A percentile compares a stretch with the other conserved stretches of the same genome.
phyloP scores from a whole-genome alignment of 768 basidiomycete species.

The Kwoniella botswanensis region DNA sequence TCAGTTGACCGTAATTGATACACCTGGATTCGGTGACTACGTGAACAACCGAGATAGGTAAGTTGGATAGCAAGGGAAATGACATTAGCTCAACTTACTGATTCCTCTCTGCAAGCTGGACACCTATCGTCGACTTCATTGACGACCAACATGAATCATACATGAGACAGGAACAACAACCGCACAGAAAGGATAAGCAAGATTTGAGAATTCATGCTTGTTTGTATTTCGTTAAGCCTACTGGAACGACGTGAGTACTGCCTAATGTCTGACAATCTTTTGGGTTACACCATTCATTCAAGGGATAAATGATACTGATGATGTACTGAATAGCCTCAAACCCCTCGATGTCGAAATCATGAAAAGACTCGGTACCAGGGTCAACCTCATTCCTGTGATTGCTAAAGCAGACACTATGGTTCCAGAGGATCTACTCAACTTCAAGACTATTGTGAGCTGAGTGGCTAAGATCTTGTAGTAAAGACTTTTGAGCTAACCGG shows the following conservation, averaged over 20 bases:
- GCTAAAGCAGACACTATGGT: conserved; percentile 98
- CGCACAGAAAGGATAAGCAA: conserved; percentile 89
- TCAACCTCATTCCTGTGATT: conserved; percentile 96
- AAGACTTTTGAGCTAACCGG: no score
- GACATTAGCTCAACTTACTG: neutral
- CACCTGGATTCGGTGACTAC: conserved; percentile 99
- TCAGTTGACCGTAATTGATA: conserved; percentile 95
- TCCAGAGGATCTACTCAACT: conserved; percentile 83
- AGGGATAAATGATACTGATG: conserved; percentile 4
- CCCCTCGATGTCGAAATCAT: conserved; percentile 99
- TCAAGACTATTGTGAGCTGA: conserved; percentile 80
- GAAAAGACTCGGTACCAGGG: conserved; percentile 97
- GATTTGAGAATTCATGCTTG: conserved; percentile 96
- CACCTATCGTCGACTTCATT: conserved; percentile 94
- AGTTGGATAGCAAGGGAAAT: conserved; percentile 24
- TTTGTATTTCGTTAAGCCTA: conserved; percentile 93
- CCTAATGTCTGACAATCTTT: neutral
- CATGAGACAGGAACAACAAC: conserved; percentile 95
- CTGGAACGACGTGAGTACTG: conserved; percentile 85
- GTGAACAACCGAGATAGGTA: conserved; percentile 98
- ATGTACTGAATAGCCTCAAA: conserved; percentile 69
- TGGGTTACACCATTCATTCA: neutral
- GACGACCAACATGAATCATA: conserved; percentile 62
- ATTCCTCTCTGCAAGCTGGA: conserved; percentile 64
- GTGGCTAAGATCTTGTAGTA: no score